phyloP scores from a whole-genome alignment of 2,329 filamentous ascomycete species.

The Colletotrichum aenigma region DNA sequence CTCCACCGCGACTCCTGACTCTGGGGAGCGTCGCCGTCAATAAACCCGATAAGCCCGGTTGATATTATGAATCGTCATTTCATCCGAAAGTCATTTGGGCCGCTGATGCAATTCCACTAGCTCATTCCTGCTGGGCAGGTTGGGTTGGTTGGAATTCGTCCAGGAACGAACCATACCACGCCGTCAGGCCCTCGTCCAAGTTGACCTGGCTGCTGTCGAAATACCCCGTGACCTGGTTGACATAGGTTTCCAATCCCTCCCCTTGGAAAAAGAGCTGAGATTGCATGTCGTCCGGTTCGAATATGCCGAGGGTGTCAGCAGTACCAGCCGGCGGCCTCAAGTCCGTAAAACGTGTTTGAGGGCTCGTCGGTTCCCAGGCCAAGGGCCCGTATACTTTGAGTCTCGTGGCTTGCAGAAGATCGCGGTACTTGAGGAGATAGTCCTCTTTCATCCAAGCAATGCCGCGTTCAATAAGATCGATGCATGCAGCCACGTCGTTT shows the following conservation, averaged over 20 bases:
- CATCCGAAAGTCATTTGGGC: neutral
- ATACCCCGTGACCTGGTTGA: slow-evolving; percentile 21
- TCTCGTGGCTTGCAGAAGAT: slow-evolving; percentile 18
- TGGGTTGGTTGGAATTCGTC: slow-evolving; percentile 8
- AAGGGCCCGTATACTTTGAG: slow-evolving; percentile 18
- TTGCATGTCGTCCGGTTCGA: neutral
- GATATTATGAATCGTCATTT: neutral
- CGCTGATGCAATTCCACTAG: neutral
- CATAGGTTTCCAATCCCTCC: slow-evolving; percentile 17
- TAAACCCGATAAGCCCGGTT: neutral
- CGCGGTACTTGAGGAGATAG: neutral
- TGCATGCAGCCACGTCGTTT: slow-evolving; percentile 15
- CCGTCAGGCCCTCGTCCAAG: slow-evolving; percentile 19
- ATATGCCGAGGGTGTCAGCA: neutral
- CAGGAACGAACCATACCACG: slow-evolving; percentile 21
- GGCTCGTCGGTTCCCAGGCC: neutral
- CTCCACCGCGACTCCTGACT: neutral
- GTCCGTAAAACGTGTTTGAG: neutral
- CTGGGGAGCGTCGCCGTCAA: neutral
- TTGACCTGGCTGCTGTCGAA: slow-evolving; percentile 12
- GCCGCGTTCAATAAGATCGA: slow-evolving; percentile 15
- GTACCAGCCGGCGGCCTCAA: neutral
- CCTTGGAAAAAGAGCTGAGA: slow-evolving; percentile 3
- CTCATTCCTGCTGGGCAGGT: neutral
- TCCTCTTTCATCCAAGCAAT: neutral